phyloP scores from a whole-genome alignment of 306 rosid genomes.

The Acacia confusa region DNA sequence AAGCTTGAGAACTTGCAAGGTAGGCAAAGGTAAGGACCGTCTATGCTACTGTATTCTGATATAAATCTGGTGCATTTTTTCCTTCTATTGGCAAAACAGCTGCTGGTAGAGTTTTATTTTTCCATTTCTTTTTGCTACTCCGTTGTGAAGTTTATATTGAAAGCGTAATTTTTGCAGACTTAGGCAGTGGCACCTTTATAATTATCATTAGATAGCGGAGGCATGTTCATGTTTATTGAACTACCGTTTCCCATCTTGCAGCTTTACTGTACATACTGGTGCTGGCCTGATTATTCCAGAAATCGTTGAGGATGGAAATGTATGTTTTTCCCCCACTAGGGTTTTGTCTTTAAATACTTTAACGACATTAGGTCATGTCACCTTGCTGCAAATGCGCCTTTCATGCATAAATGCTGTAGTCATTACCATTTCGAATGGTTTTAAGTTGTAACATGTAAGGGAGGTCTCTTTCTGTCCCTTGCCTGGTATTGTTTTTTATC shows the following conservation, averaged over 20 bases:
- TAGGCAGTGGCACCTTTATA: neutral
- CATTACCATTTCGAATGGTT: slow-evolving; percentile 6
- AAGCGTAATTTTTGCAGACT: neutral
- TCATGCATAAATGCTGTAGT: neutral
- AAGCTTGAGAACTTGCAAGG: slow-evolving; percentile 85
- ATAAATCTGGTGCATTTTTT: neutral
- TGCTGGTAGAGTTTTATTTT: neutral
- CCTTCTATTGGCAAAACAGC: neutral
- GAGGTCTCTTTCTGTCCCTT: neutral
- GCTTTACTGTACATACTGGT: slow-evolving; percentile 85
- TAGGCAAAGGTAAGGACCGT: slow-evolving; percentile 57
- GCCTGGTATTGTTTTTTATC: neutral
- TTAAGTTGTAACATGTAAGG: neutral
- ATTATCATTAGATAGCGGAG: neutral
- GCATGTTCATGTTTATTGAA: slow-evolving; percentile 14
- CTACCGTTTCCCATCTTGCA: slow-evolving; percentile 29
- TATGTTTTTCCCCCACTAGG: neutral
- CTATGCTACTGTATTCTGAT: neutral
- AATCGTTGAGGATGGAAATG: slow-evolving; percentile 78
- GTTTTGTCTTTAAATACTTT: slow-evolving; percentile 11
- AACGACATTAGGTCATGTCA: slow-evolving; percentile 1
- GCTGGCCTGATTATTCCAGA: slow-evolving; percentile 93
- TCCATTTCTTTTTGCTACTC: neutral
- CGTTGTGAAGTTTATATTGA: neutral
- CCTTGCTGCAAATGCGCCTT: slow-evolving; percentile 24